These are phyloP conservation scores for Phylloporus scabripes DNA, from an alignment of 768 basidiomycete genomes.

Conservation along the genomic window DNA sequence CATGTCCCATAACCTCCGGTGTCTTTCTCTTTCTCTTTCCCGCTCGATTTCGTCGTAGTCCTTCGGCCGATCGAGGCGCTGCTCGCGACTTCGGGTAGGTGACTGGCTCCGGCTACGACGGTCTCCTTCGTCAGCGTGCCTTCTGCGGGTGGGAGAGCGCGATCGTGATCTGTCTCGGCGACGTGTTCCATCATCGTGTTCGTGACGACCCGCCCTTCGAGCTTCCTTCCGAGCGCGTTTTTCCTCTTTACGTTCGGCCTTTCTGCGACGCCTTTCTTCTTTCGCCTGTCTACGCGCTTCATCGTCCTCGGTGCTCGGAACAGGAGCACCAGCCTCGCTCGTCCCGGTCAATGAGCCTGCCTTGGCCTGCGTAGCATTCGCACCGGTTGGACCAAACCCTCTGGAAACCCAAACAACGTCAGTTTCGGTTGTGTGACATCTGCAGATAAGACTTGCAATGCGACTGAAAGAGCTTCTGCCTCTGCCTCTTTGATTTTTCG, in stretches of 20 bases:
- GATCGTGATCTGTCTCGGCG: slow-evolving; percentile 32
- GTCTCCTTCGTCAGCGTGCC: slow-evolving; percentile 13
- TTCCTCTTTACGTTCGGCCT: slow-evolving; percentile 54
- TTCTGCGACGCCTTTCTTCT: slow-evolving; percentile 48
- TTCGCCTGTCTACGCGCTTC: slow-evolving; percentile 34
- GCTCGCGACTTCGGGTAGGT: slow-evolving; percentile 20
- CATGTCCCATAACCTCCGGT: slow-evolving; percentile 50
- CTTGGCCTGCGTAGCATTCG: slow-evolving; percentile 24
- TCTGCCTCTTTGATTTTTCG: slow-evolving; percentile 80
- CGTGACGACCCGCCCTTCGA: slow-evolving; percentile 35
- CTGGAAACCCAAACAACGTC: slow-evolving; percentile 35
- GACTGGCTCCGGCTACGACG: slow-evolving; percentile 33
- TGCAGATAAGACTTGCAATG: slow-evolving; percentile 50
- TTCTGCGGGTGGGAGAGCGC: slow-evolving; percentile 29
- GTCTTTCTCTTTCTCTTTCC: slow-evolving; percentile 34
- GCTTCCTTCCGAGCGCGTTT: slow-evolving; percentile 53
- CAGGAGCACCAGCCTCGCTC: slow-evolving; percentile 7
- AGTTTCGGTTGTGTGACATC: neutral
- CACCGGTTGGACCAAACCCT: slow-evolving; percentile 61
- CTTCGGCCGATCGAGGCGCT: slow-evolving; percentile 13
- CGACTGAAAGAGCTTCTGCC: slow-evolving; percentile 79
- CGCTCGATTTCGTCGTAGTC: slow-evolving; percentile 28
- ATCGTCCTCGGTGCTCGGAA: slow-evolving; percentile 26
- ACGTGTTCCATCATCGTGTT: slow-evolving; percentile 22
- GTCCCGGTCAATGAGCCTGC: slow-evolving; percentile 17